phyloP scores from a whole-genome alignment of 2,329 filamentous ascomycete genomes.

The Ophiostoma sp. region DNA sequence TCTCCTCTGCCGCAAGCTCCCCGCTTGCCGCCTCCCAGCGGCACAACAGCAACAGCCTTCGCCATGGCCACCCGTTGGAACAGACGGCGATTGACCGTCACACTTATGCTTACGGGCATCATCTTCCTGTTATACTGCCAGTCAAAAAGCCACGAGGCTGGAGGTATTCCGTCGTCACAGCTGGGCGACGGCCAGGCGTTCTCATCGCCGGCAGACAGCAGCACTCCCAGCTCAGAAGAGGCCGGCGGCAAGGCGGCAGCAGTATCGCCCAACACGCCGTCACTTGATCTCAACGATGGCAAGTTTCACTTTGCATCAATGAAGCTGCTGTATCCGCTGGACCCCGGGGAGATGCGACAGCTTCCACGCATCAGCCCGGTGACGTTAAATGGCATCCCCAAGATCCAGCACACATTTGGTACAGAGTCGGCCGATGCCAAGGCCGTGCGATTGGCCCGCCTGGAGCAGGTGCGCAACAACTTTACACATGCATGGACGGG shows the following conservation, averaged over 20 bases:
- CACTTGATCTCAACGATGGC: conserved; percentile 19
- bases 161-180: background rate
- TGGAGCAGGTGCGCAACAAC: conserved; percentile 44
- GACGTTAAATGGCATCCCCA: conserved; percentile 30
- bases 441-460: conserved; percentile 37
- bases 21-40: background rate
- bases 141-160: conserved; percentile 7
- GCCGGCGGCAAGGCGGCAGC: background rate
- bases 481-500: conserved; percentile 54
- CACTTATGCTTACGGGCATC: conserved; percentile 22
- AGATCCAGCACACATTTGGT: conserved; percentile 36
- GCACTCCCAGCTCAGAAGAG: background rate
- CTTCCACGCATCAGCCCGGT: conserved; percentile 20
- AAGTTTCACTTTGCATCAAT: conserved; percentile 26
- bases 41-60: background rate
- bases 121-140: conserved; percentile 24
- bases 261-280: background rate
- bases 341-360: conserved; percentile 19
- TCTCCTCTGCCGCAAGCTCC: conserved; percentile 5
- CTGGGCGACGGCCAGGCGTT: background rate
- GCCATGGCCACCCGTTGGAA: conserved; percentile 26
- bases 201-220: background rate
- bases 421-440: conserved; percentile 37
- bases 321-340: conserved; percentile 25
- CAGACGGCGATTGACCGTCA: conserved; percentile 23